Evolutionary conservation across 2,329 filamentous ascomycete species (phyloP).

Genomic region (Amesomyces nigricolor): DNA sequence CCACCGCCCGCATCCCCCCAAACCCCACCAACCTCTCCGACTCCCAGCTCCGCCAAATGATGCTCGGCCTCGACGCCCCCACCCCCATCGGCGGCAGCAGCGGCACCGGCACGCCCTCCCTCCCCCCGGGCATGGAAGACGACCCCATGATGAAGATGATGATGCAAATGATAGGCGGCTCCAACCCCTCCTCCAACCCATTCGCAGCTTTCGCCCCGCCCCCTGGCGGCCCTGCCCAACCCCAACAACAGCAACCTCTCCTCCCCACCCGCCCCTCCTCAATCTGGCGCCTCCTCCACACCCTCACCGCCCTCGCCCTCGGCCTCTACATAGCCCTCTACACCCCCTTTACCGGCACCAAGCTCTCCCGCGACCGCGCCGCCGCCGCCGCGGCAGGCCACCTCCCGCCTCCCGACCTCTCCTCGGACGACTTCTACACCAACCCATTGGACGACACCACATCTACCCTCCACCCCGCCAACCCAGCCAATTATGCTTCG

Average conservation of each 20-base stretch:
- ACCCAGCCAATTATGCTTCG: background rate
- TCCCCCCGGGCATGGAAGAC: slow-evolving; percentile 29
- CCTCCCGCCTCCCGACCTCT: background rate
- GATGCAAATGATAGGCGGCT: slow-evolving; percentile 61
- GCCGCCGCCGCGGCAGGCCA: slow-evolving; percentile 11
- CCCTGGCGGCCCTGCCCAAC: slow-evolving; percentile 25
- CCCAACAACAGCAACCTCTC: slow-evolving; percentile 23
- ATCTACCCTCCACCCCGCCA: background rate
- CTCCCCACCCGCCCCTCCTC: slow-evolving; percentile 37
- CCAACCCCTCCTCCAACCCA: slow-evolving; percentile 29
- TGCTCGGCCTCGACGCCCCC: slow-evolving; percentile 50
- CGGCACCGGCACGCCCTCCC: slow-evolving; percentile 6
- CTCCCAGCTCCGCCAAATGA: slow-evolving; percentile 58
- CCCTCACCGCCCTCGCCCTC: slow-evolving; percentile 62
- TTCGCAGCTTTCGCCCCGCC: slow-evolving; percentile 30
- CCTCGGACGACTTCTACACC: background rate
- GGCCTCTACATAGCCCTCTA: slow-evolving; percentile 65
- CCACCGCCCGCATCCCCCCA: slow-evolving; percentile 35
- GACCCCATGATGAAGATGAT: slow-evolving; percentile 72
- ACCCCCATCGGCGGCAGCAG: background rate
- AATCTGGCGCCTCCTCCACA: slow-evolving; percentile 70
- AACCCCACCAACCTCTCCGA: slow-evolving; percentile 40
- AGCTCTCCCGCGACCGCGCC: slow-evolving; percentile 46
- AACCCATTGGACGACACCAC: slow-evolving; percentile 1
- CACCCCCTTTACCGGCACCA: slow-evolving; percentile 64